Base-by-base conservation (phyloP, 345 rosid genomes). In the Citrus medica region DNA sequence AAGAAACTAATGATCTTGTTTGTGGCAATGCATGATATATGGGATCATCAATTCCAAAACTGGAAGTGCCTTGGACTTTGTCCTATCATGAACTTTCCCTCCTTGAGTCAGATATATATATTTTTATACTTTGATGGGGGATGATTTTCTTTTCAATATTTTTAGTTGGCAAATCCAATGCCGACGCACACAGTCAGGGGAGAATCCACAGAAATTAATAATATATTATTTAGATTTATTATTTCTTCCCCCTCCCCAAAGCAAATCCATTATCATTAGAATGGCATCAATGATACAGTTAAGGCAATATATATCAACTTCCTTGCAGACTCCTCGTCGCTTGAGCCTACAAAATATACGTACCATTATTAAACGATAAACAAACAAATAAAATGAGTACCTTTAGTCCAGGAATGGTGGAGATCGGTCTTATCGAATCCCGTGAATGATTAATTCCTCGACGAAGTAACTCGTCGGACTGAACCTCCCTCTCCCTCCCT, bases 381-480 rank as follows among this genome's bases (percentile, higher is more conserved):
- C 48, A 27, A 12, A 12, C 7, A 38, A 38, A 38, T 46, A 46
- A 46, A 46, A 22, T 12, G 17, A 62, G 38, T 40, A 91, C 99
- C 90, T 82, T 82, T 82, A 66, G 83, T 87, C 98, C 98, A 94
- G 2, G 97, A 94, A 65, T 93, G 94, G 28, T 94, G 92, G 59
- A 94, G 99, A 91, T 97, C 99, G 77, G 98, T 94, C 85, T 94
- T 98, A 89, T 97, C 97, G 82, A 88, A 94, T 1, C 99, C 98
- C 65, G 97, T 5, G 38, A 35, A 6, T 90, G 82, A 94, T 90
- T 77, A 92, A 98, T 79, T 97, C 97, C 74, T 97, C 99, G 53
- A 97, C 98, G 82, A 97, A 97, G 85, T 94, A 97, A 42, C 99
- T 90, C 79, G 97, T 97, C 2, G 98, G 99, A 71, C 98, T 97